phyloP scores from a whole-genome alignment of 495 filamentous ascomycete species.

The Penicillium macrosclerotiorum region DNA sequence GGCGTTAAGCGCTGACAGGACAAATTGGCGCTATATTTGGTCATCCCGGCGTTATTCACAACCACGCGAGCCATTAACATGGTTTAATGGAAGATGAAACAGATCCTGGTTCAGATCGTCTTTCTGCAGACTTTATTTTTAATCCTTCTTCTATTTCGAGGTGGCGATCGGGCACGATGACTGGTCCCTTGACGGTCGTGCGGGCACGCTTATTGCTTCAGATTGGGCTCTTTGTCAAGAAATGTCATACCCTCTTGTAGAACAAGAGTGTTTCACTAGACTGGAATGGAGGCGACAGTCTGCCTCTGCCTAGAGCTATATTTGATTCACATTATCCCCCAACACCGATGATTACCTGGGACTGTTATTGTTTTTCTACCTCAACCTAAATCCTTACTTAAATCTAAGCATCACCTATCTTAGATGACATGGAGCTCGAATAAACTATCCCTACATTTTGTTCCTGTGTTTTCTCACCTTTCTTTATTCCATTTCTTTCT shows the following conservation, averaged over 20 bases:
- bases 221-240: constrained; percentile 14
- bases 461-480: background rate
- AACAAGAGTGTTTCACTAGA: too few relatives aligned
- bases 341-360: background rate
- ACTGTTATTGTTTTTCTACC: constrained; percentile 3
- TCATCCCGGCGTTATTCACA: constrained; percentile 5
- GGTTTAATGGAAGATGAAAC: constrained; percentile 23
- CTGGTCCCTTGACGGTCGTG: constrained; percentile 7
- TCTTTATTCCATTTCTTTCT: background rate
- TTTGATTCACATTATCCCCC: too few relatives aligned
- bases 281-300: too few relatives aligned
- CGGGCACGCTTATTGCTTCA: constrained; percentile 11
- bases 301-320: background rate
- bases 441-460: constrained; percentile 4
- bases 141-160: constrained; percentile 17
- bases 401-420: too few relatives aligned
- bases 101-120: constrained; percentile 4
- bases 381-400: too few relatives aligned
- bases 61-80: constrained; percentile 8
- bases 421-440: constrained; percentile 16
- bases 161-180: constrained; percentile 9
- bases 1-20: constrained; percentile 22
- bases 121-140: constrained; percentile 19
- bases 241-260: constrained; percentile 1
- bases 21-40: constrained; percentile 23